Conservation (phyloP, 2,329 filamentous ascomycete species). For the Juglanconis sp. region DNA sequence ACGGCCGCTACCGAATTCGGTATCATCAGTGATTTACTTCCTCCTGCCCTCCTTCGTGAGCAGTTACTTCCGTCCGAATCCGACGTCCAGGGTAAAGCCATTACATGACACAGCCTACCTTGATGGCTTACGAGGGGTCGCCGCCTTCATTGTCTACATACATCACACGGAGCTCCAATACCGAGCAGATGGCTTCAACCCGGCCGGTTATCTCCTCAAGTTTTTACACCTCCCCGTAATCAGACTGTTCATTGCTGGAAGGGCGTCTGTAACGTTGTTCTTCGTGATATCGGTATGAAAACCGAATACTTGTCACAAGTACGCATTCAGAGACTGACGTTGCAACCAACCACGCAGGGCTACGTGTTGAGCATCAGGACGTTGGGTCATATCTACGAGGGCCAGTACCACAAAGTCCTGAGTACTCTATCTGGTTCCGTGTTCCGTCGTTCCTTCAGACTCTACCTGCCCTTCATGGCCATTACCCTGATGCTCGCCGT, state of each 20-base stretch:
- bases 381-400: slow-evolving; percentile 22
- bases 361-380: slow-evolving; percentile 32
- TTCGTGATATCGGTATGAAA: slow-evolving; percentile 29
- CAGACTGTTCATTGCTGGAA: slow-evolving; percentile 27
- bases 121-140: slow-evolving; percentile 29
- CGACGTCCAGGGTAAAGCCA: neutral
- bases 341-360: slow-evolving; percentile 17
- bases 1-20: neutral
- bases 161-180: slow-evolving; percentile 16
- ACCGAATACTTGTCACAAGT: neutral
- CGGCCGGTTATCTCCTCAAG: too few relatives aligned
- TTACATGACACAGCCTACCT: slow-evolving; percentile 20
- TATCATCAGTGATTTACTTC: neutral
- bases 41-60: neutral
- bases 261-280: slow-evolving; percentile 32
- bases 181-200: neutral
- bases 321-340: neutral
- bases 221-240: slow-evolving; percentile 29
- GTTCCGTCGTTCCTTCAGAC: slow-evolving; percentile 29
- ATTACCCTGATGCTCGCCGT: slow-evolving; percentile 22
- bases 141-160: slow-evolving; percentile 26
- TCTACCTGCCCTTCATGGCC: slow-evolving; percentile 27
- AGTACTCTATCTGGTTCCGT: slow-evolving; percentile 21
- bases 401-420: slow-evolving; percentile 16
- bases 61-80: neutral